phyloP scores from a whole-genome alignment of 345 rosid species.

The Gossypium ekmanianum region DNA sequence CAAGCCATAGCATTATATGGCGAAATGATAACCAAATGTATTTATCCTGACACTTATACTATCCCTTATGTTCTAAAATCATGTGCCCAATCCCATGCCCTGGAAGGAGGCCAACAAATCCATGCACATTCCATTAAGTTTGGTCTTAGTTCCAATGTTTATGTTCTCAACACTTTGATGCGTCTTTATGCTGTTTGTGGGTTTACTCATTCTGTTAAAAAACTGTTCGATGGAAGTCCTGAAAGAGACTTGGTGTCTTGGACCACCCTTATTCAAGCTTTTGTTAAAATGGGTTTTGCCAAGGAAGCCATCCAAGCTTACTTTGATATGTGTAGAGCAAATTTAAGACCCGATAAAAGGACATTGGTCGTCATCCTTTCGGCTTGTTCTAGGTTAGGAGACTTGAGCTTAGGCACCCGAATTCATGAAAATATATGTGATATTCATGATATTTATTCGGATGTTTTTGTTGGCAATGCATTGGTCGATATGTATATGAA shows the following conservation, averaged over 20 bases:
- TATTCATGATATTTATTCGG: conserved; percentile 26
- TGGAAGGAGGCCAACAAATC: conserved; percentile 35
- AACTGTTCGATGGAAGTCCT: conserved; percentile 34
- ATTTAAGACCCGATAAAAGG: conserved; percentile 33
- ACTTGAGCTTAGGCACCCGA: conserved; percentile 40
- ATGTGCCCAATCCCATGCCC: conserved; percentile 26
- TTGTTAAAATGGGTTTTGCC: conserved; percentile 31
- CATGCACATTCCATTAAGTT: conserved; percentile 41
- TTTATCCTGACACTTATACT: conserved; percentile 38
- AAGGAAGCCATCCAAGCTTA: conserved; percentile 33
- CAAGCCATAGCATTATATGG: conserved; percentile 26
- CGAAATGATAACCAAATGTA: conserved; percentile 33
- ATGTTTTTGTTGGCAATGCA: conserved; percentile 46
- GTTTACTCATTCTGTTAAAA: conserved; percentile 24
- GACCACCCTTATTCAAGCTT: conserved; percentile 53
- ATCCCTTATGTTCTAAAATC: conserved; percentile 46
- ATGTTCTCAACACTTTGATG: conserved; percentile 42
- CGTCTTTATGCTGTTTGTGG: conserved; percentile 43
- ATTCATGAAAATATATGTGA: conserved; percentile 31
- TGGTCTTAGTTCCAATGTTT: conserved; percentile 31
- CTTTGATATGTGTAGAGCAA: conserved; percentile 32
- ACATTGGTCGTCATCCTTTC: conserved; percentile 44
- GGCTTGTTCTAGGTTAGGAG: conserved; percentile 43
- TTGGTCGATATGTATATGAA: conserved; percentile 48
- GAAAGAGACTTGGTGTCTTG: conserved; percentile 43